Evolutionary conservation across 148 eudicot species (phyloP).

Genomic region (Heliamphora exappendiculata): DNA sequence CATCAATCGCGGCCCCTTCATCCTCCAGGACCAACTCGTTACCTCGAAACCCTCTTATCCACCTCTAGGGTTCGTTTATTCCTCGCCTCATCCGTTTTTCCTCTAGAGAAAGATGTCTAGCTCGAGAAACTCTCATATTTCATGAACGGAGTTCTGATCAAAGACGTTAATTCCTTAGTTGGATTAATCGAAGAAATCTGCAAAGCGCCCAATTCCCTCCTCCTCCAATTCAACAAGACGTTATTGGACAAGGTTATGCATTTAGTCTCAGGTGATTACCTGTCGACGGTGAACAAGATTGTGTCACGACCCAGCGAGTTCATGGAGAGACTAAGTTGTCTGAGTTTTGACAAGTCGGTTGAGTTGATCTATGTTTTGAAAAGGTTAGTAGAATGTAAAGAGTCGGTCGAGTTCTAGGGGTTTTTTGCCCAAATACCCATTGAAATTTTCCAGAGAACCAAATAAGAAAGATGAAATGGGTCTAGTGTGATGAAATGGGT

Average conservation of each 20-base stretch:
- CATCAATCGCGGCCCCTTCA: conserved; percentile 69
- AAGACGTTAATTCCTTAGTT: conserved; percentile 44
- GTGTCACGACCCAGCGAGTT: conserved; percentile 57
- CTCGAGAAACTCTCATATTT: conserved; percentile 43
- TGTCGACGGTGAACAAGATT: conserved; percentile 44
- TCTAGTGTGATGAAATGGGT: too few relatives aligned
- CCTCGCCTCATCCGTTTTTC: conserved; percentile 39
- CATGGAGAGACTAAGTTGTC: conserved; percentile 43
- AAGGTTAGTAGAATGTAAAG: conserved; percentile 56
- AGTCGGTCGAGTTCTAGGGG: too few relatives aligned
- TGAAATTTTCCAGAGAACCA: too few relatives aligned
- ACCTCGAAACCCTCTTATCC: conserved; percentile 57
- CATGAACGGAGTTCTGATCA: conserved; percentile 43
- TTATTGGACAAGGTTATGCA: conserved; percentile 37
- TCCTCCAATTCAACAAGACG: conserved; percentile 24
- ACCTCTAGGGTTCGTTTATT: conserved; percentile 50
- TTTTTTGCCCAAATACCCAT: too few relatives aligned
- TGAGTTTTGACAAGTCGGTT: conserved; percentile 72
- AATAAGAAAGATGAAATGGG: too few relatives aligned
- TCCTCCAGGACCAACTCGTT: conserved; percentile 78
- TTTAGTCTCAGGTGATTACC: conserved; percentile 43
- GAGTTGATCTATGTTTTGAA: conserved; percentile 52
- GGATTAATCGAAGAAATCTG: conserved; percentile 46
- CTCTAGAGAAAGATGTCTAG: conserved; percentile 29
- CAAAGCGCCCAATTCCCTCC: conserved; percentile 40